Conservation (phyloP, 345 rosid species). For the Orychophragmus violaceus region DNA sequence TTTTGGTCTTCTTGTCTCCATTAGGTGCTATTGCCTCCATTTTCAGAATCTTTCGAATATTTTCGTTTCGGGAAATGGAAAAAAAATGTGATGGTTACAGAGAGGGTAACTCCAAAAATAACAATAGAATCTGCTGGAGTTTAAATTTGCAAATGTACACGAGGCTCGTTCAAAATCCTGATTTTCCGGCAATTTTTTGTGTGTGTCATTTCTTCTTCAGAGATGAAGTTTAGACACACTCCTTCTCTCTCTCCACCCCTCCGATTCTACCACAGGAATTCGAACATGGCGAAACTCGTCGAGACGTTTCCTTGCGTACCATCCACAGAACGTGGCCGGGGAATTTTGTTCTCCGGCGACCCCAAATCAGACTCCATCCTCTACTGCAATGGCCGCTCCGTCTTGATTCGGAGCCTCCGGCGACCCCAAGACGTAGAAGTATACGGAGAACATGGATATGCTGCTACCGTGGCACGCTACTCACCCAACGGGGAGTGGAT, state of each 20-base stretch:
- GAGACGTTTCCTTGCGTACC: constrained; percentile 86
- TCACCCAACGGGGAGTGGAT: constrained; percentile 99
- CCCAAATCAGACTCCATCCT: constrained; percentile 65
- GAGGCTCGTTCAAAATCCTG: constrained; percentile 15
- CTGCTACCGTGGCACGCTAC: constrained; percentile 83
- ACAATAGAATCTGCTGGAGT: neutral
- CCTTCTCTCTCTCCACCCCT: neutral
- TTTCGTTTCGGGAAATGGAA: no score
- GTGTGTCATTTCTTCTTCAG: no score
- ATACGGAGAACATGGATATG: constrained; percentile 88
- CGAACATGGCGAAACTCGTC: constrained; percentile 43
- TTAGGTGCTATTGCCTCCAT: no score
- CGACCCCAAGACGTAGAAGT: constrained; percentile 66
- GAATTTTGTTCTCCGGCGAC: constrained; percentile 73
- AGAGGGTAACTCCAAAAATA: neutral
- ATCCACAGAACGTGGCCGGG: constrained; percentile 85
- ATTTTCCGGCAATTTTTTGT: neutral
- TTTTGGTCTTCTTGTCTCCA: no score
- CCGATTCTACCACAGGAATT: neutral
- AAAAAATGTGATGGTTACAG: no score
- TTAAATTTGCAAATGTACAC: neutral
- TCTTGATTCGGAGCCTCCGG: constrained; percentile 62
- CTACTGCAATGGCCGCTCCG: constrained; percentile 78
- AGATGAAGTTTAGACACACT: no score
- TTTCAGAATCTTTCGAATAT: no score